phyloP scores from a whole-genome alignment of 2,329 filamentous ascomycete species.

The Geosmithia morbida region DNA sequence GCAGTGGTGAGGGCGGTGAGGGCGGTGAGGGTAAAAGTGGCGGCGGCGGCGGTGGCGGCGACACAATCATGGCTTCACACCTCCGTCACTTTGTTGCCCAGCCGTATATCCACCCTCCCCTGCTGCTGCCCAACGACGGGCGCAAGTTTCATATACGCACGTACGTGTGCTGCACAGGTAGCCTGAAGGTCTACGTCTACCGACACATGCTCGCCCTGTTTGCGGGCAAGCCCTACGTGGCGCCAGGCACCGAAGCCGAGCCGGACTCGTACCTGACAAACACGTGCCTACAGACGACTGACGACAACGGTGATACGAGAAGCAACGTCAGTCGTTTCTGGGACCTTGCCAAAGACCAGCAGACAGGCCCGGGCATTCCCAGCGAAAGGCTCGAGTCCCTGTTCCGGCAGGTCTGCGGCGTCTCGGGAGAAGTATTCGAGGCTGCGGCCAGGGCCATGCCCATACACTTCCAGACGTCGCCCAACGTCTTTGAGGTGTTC shows the following conservation, averaged over 20 bases:
- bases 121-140: slow-evolving; percentile 47
- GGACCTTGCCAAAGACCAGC: slow-evolving; percentile 28
- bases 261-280: slow-evolving; percentile 74
- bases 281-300: slow-evolving; percentile 67
- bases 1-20: slow-evolving; percentile 17
- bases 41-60: slow-evolving; percentile 17
- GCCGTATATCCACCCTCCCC: slow-evolving; percentile 81
- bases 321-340: slow-evolving; percentile 56
- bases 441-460: slow-evolving; percentile 73
- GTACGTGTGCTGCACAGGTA: slow-evolving; percentile 73
- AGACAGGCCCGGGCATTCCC: slow-evolving; percentile 6
- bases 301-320: slow-evolving; percentile 43
- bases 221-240: slow-evolving; percentile 56
- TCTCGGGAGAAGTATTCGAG: slow-evolving; percentile 70
- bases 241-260: slow-evolving; percentile 39
- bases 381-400: slow-evolving; percentile 45
- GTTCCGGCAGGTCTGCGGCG: slow-evolving; percentile 57
- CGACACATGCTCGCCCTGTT: slow-evolving; percentile 80
- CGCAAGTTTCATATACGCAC: slow-evolving; percentile 92
- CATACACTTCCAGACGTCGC: slow-evolving; percentile 81
- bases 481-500: slow-evolving; percentile 83
- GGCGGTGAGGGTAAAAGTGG: slow-evolving; percentile 18
- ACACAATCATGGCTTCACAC: slow-evolving; percentile 69
- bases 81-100: slow-evolving; percentile 93
- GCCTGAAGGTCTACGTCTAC: slow-evolving; percentile 75